A percentile compares a stretch with the other conserved stretches of the same genome.
Conservation (phyloP, 148 eudicot species). For the Chenopodium formosanum region DNA sequence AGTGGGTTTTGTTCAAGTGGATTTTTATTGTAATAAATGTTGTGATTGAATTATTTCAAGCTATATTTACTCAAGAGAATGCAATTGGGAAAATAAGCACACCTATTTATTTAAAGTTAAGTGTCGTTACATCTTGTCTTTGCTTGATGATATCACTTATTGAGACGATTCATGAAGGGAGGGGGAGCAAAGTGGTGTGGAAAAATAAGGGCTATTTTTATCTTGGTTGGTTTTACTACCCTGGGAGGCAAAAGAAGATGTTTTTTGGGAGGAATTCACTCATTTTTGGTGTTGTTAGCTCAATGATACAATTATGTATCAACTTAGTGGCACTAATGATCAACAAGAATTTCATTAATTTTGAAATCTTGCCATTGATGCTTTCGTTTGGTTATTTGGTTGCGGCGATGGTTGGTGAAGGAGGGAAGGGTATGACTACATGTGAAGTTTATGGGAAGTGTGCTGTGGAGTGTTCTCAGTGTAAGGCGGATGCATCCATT, state of each 20-base stretch:
- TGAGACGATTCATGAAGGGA: constrained; percentile 21
- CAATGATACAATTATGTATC: constrained; percentile 6
- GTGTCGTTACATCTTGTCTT: neutral
- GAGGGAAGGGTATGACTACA: neutral
- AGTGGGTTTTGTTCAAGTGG: constrained; percentile 11
- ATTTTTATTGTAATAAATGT: constrained; percentile 14
- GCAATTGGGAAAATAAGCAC: constrained; percentile 6
- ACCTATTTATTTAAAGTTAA: neutral
- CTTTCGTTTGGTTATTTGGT: constrained; percentile 14
- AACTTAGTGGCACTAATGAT: neutral
- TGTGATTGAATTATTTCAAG: constrained; percentile 17
- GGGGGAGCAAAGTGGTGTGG: constrained; percentile 16
- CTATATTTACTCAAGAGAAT: constrained; percentile 2
- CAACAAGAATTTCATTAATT: constrained; percentile 3
- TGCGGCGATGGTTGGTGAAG: neutral
- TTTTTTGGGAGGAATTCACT: constrained; percentile 9
- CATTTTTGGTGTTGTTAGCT: constrained; percentile 14
- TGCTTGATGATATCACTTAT: constrained; percentile 18
- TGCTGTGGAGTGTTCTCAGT: neutral
- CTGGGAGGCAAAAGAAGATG: constrained; percentile 3
- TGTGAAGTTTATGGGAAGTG: neutral
- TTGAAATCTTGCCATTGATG: constrained; percentile 16
- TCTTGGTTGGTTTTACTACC: constrained; percentile 22
- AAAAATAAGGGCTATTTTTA: constrained; percentile 13
- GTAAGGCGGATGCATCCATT: too few species aligned